Base-by-base conservation (phyloP, 495 filamentous ascomycete species). In the Bombardia bombarda region DNA sequence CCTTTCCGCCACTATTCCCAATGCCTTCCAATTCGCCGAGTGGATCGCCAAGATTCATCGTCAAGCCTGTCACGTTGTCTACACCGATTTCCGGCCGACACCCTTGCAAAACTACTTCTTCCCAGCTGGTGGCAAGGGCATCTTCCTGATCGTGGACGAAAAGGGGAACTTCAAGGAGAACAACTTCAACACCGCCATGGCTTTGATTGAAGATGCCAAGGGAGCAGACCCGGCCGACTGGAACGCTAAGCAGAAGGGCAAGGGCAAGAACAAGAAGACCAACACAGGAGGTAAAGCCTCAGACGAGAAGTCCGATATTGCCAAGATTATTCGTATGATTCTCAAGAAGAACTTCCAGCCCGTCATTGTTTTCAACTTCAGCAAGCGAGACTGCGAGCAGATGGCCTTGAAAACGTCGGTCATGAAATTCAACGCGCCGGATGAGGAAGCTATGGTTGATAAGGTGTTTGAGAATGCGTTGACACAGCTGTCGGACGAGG, bases 281-380 rank as follows among this genome's bases (percentile, higher is more conserved):
- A 89, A 90, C 63, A 96, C 89, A 62, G 90, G 92, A 19, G 85
- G 84, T 16, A 79, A 81, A 32, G 77, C 78, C 32, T 42, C 65
- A 0, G 59, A 77, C 25, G 80, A 75, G 1, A 75, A 76, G 7
- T 81, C 79, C 3, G 92, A 98, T 62, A 95, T 98, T 43, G 90
- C 86, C 67, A 95, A 95, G 69, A 92, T 98, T 49, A 86, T 97
- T 38, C 86, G 83, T 58, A 97, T 97, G 93, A 94, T 96, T 51
- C 94, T 98, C 84, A 70, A 86, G 59, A 92, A 88, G 65, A 89
- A 82, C 51, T 87, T 87, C 61, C 95, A 97, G 53, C 92, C 92
- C 1, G 93, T 97, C 52, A 98, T 98, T 55, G 89, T 98, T 31
- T 98, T 98, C 76, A 95, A 86, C 60, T 98, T 98, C 73, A 95